Evolutionary conservation across 352 stramenopile genomes (phyloP).

Genomic region (Blastocystis sp.): DNA sequence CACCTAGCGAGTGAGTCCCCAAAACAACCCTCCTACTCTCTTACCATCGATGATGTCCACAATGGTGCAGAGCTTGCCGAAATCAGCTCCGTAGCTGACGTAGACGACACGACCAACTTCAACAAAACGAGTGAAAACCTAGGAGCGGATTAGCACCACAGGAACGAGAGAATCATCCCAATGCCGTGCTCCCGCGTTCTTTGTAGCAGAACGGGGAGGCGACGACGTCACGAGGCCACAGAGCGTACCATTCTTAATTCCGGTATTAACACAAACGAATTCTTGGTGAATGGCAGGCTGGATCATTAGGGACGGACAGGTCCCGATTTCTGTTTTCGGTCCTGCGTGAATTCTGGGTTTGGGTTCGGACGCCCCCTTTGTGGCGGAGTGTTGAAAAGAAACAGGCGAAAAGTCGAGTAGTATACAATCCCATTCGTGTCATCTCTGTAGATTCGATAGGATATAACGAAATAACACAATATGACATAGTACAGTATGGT

Average conservation of each 20-base stretch:
- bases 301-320: background rate
- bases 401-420: conserved; percentile 46
- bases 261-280: conserved; percentile 64
- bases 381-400: conserved; percentile 35
- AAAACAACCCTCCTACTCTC: conserved; percentile 75
- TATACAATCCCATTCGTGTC: conserved; percentile 67
- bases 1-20: conserved; percentile 65
- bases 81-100: conserved; percentile 95
- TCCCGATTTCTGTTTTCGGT: conserved; percentile 23
- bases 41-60: conserved; percentile 99
- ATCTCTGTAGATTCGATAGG: background rate
- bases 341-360: background rate
- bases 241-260: conserved; percentile 59
- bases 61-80: conserved; percentile 95
- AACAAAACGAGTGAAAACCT: conserved; percentile 93
- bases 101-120: conserved; percentile 96
- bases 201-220: background rate
- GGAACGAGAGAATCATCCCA: background rate
- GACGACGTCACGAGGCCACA: background rate
- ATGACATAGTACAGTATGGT: conserved; percentile 67
- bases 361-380: background rate
- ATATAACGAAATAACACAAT: conserved; percentile 27
- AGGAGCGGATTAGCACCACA: background rate
- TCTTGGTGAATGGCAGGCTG: conserved; percentile 43
- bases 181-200: background rate